Conservation (phyloP, 2,329 filamentous ascomycete species). For the Hortaea sp. region DNA sequence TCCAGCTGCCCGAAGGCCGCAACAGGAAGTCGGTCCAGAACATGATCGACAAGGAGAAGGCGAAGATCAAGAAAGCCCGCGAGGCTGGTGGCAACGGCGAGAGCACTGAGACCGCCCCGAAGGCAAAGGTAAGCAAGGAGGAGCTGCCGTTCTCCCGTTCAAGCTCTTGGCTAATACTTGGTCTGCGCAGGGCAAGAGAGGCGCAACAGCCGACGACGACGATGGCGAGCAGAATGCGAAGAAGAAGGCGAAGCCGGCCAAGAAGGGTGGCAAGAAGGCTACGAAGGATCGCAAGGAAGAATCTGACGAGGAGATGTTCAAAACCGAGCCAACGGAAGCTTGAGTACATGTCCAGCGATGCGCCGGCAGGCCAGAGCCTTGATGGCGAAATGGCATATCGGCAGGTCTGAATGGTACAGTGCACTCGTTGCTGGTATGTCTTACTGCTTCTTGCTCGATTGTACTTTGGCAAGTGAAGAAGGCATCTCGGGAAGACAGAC, state of each 20-base stretch:
- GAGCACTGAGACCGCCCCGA: constrained; percentile 3
- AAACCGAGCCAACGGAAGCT: too few species aligned
- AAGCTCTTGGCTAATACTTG: background rate
- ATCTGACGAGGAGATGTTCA: too few species aligned
- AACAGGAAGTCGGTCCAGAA: constrained; percentile 19
- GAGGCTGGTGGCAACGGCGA: constrained; percentile 7
- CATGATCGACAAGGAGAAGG: constrained; percentile 24
- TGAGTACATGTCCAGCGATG: too few species aligned
- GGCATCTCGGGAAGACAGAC: too few species aligned
- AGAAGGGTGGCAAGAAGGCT: constrained; percentile 1
- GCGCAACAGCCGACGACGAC: constrained; percentile 10
- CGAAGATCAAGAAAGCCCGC: constrained; percentile 15
- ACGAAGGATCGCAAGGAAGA: background rate
- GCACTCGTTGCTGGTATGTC: too few species aligned
- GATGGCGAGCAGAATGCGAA: constrained; percentile 7
- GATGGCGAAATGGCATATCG: too few species aligned
- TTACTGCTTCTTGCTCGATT: too few species aligned
- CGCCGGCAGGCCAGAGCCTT: too few species aligned
- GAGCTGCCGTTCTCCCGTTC: constrained; percentile 2
- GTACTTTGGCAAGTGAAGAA: too few species aligned
- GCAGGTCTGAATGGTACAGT: too few species aligned
- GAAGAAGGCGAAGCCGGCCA: constrained; percentile 2
- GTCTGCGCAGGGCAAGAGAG: constrained; percentile 5
- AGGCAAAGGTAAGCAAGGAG: constrained; percentile 8
- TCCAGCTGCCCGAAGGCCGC: constrained; percentile 21